Percentiles rank a stretch among this genome's conserved stretches.
Conservation (phyloP, 768 basidiomycete genomes). For the Naganishia vaughanmartiniae region DNA sequence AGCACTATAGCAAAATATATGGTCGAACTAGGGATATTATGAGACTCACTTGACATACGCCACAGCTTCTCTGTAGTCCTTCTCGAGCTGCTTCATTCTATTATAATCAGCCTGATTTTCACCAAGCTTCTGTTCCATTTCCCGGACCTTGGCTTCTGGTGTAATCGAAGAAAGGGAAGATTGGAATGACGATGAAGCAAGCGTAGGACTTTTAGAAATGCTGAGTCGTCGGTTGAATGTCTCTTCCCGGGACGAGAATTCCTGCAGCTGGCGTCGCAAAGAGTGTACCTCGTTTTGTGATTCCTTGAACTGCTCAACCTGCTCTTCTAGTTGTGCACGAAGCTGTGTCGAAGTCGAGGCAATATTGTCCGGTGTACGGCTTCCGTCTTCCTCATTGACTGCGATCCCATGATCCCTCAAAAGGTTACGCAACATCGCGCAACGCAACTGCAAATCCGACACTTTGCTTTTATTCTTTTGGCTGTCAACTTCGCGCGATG, state of each 20-base stretch:
- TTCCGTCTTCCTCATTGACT: slow-evolving; percentile 69
- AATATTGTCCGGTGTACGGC: slow-evolving; percentile 53
- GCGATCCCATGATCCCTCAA: slow-evolving; percentile 82
- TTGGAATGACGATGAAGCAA: neutral
- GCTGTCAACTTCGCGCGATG: slow-evolving; percentile 8
- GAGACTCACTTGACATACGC: slow-evolving; percentile 76
- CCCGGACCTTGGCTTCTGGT: slow-evolving; percentile 57
- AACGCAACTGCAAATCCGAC: slow-evolving; percentile 68
- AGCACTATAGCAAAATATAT: neutral
- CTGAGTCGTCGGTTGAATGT: slow-evolving; percentile 19
- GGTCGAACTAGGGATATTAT: too few species aligned
- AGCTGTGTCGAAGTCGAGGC: slow-evolving; percentile 37
- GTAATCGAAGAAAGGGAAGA: slow-evolving; percentile 31
- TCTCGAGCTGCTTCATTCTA: slow-evolving; percentile 82
- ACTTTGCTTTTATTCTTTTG: slow-evolving; percentile 35
- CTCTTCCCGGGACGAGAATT: slow-evolving; percentile 69
- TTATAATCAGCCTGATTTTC: slow-evolving; percentile 48
- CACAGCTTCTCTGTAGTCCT: slow-evolving; percentile 93
- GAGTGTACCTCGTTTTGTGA: slow-evolving; percentile 73
- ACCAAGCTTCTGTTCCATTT: slow-evolving; percentile 65
- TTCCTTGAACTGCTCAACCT: slow-evolving; percentile 68
- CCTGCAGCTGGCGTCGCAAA: slow-evolving; percentile 65
- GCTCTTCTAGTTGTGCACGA: slow-evolving; percentile 66
- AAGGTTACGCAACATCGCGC: slow-evolving; percentile 77
- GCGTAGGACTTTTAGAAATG: slow-evolving; percentile 4